Base-by-base conservation (phyloP, 1,284 basidiomycete genomes). In the Ganoderma resinaceum region DNA sequence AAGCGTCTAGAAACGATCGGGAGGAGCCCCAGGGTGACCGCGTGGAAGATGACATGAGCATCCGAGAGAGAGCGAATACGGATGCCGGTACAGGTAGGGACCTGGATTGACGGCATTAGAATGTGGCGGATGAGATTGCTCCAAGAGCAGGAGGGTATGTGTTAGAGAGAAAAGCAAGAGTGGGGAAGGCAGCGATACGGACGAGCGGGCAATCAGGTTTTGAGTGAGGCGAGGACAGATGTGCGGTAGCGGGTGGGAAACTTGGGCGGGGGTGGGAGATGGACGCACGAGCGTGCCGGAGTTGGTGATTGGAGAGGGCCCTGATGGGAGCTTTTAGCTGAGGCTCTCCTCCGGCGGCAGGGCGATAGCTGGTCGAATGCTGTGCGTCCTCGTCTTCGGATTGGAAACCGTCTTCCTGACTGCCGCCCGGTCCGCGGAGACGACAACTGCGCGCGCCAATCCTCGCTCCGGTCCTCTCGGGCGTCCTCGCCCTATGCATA, bases 11-110 rank as follows among this genome's bases (percentile, higher is more conserved):
- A 76, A 68, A 84, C 80, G 71, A 84, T 80, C 55, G 82, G 80
- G 35, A 84, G 78, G 37, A 78, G 67, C 64, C 79, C 77, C 55
- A 78, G 76, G 35, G 77, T 70, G 58, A 82, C 82, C 55, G 81
- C 83, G 69, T 83, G 81, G 75, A 85, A 84, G 66, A 85, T 77
- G 67, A 81, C 73, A 68, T 83, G 83, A 16, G 83, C 83, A 72
- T 85, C 84, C 57, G 76, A 77, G 65, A 80, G 76, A 43, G 78
- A 77, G 70, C 80, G 78, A 63, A 84, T 77, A 62, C 81, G 80
- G 52, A 83, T 76, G 61, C 76, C 77, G 52, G 79, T 83, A 76
- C 81, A 83, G n/a, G 85, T 86, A 0, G 84, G 85, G 8, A 77
- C 78, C 72, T 86, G 85, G 80, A 85, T 85, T 66, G 67, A 40